Evolutionary conservation across 73 alveolate genomes (phyloP), one percentile per base, ranked within the genome.

Genomic region (Tetrahymena malaccensis): DNA sequence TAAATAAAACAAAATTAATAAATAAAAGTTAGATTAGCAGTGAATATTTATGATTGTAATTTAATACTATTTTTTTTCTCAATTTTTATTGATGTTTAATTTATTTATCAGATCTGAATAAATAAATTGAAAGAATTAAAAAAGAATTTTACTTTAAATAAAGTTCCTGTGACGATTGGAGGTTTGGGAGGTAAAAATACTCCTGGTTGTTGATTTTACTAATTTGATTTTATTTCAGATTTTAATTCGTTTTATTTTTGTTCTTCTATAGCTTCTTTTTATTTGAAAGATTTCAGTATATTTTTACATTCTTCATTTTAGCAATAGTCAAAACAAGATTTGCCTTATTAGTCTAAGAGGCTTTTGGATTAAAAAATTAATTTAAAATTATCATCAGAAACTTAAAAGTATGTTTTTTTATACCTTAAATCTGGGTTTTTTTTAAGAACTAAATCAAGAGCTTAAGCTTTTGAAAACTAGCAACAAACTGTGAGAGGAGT

Each of bases 181-280:
- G 97, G 97, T 85, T 93, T 95, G 17, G 97, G 97, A 34, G 97
- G 97, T 27, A 95, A 85, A 55, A 95, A 95, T 38, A 50, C 94
- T 50, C 94, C 97, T 1, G 94, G 94, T 25, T 25, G 43, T 70
- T 70, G 37, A n/a, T 27, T 70, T 27, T 70, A n/a, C 17, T 25
- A 31, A 11, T 70, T 70, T 22, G 37, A 11, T 70, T 70, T 70
- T 22, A 70, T 70, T 70, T 70, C 89, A 70, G 89, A n/a, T 70
- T 70, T 70, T 70, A 70, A 70, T 70, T 70, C 89, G 25, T 70
- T 70, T n/a, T 70, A n/a, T 70, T 70, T 70, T 70, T 70, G 31
- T n/a, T 70, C 89, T 70, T 70, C 89, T n/a, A 19, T 12, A 9
- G 17, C 43, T 70, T 31, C 37, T 70, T 70, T 27, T 12, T 70